These are phyloP conservation scores for Corchorus capsularis DNA, from an alignment of 345 rosid species.

Conservation along the genomic window DNA sequence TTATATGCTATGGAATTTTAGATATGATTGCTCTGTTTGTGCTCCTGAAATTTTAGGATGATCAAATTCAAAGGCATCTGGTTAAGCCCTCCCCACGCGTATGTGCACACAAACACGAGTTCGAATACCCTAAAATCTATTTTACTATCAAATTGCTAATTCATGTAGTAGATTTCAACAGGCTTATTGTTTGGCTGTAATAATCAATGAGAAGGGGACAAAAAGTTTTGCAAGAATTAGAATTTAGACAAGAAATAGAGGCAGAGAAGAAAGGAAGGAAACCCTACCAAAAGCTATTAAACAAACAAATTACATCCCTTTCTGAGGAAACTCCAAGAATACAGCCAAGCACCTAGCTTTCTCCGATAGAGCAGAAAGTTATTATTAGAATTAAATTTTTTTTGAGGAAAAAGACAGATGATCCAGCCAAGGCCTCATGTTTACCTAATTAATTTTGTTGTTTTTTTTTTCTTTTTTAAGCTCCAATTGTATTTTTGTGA, in stretches of 20 bases:
- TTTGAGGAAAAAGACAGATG: neutral
- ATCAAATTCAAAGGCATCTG: neutral
- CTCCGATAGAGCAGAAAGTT: neutral
- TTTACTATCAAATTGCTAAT: neutral
- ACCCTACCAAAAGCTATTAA: neutral
- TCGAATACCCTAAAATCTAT: neutral
- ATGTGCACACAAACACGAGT: too few species aligned
- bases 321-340: neutral
- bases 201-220: neutral
- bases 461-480: neutral
- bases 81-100: neutral
- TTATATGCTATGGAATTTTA: neutral
- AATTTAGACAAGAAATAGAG: neutral
- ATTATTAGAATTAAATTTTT: neutral
- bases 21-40: neutral
- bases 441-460: neutral
- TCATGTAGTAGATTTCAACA: neutral
- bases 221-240: neutral
- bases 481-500: neutral
- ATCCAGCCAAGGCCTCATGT: neutral
- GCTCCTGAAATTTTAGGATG: neutral
- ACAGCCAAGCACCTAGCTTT: neutral
- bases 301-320: neutral
- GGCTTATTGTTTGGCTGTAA: neutral
- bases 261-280: conserved; percentile 2